Evolutionary conservation across 2,329 filamentous ascomycete genomes (phyloP), one percentile per base, ranked within the genome.

Genomic region (Metarhizium sp.): DNA sequence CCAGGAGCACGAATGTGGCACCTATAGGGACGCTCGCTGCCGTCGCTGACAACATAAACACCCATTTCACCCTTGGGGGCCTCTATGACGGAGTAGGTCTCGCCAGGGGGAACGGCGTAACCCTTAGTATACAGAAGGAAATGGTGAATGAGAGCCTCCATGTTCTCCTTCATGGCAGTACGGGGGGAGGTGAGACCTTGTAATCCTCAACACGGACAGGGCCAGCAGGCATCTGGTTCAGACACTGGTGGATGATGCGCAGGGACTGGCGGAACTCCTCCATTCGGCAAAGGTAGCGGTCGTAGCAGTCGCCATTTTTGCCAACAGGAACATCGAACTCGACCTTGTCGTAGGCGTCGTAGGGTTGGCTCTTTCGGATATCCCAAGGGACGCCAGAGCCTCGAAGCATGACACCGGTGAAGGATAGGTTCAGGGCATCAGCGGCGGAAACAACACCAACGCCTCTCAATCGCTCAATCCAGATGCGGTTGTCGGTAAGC

Each of bases 41-140:
- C 94, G 69, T 99, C 94, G 69, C 89, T 95, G 67, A 99, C 94
- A 52, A 99, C 77, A 71, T 88, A 99, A 48, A 99, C 94, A 71
- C 88, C 94, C 94, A 99, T 99, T 78, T 99, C 94, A 66, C 94
- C 94, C 86, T 99, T 99, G 58, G 94, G 94, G n/a, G 95, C 94
- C 79, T 99, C 94, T 61, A 99, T 99, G 59, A 88, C 92, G 50
- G 87, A 92, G 80, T 99, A 99, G 6, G 94, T 99, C 80, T 99
- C 94, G 60, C 94, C 95, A 7, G 95, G 94, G 47, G 94, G 94
- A 4, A 99, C 94, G 48, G 90, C 83, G 75, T 99, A 99, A 57
- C 94, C 94, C 82, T 99, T 99, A 73, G 92, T 97, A 79, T 92
- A 99, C 54, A 99, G 85, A 62, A 99, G 77, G 82, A 99, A 99